These are phyloP conservation scores for Scedosporium apiospermum DNA, from an alignment of 2,329 filamentous ascomycete genomes.

Conservation along the genomic window DNA sequence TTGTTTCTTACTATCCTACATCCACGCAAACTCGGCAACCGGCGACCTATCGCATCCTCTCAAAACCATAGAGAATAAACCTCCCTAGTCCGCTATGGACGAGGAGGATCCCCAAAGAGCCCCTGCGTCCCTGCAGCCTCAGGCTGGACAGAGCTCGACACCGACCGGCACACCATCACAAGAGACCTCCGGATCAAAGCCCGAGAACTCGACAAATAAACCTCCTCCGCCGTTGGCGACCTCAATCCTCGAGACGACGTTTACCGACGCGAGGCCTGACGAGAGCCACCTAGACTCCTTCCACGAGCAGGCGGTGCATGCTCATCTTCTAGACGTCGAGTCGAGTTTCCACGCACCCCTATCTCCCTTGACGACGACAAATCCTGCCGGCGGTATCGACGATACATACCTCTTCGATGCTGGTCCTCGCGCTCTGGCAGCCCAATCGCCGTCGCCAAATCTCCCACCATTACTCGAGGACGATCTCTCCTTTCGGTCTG, in stretches of 20 bases:
- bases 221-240: background rate
- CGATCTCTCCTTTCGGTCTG: background rate
- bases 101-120: background rate
- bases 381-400: slow-evolving; percentile 36
- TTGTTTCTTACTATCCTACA: background rate
- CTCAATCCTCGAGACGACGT: slow-evolving; percentile 5
- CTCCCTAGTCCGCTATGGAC: background rate
- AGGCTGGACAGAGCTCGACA: background rate
- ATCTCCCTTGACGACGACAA: slow-evolving; percentile 43
- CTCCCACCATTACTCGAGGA: slow-evolving; percentile 5
- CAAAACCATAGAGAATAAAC: background rate
- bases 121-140: background rate
- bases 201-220: background rate
- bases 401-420: slow-evolving; percentile 51
- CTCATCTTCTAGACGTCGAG: slow-evolving; percentile 54
- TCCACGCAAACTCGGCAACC: background rate
- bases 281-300: slow-evolving; percentile 4
- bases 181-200: background rate
- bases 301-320: slow-evolving; percentile 38
- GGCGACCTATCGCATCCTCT: background rate
- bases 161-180: background rate
- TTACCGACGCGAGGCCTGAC: background rate
- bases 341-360: slow-evolving; percentile 53
- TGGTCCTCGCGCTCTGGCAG: background rate
- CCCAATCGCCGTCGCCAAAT: slow-evolving; percentile 12